Evolutionary conservation across 108 stramenopile species (phyloP).

Genomic region (Epithemia pelagica): DNA sequence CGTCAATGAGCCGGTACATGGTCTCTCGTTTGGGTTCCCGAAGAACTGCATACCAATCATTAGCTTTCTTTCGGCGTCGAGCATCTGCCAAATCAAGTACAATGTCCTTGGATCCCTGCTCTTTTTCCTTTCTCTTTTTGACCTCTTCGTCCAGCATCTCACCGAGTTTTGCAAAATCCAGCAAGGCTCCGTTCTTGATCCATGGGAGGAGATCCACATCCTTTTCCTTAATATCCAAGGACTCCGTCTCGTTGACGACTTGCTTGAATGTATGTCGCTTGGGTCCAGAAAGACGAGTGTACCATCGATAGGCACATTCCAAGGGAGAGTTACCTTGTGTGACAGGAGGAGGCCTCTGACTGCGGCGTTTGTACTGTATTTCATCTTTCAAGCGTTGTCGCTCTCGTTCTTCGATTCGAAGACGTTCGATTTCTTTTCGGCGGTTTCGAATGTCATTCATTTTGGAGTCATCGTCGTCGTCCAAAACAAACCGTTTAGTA

Average conservation of each 20-base stretch:
- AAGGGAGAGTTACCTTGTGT: background rate
- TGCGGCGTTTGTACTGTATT: background rate
- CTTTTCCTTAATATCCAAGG: background rate
- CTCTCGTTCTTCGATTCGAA: background rate
- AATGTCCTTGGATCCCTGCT: background rate
- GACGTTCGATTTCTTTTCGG: background rate
- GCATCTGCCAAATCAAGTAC: background rate
- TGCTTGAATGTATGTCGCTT: background rate
- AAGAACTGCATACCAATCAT: background rate
- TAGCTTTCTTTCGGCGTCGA: conserved; percentile 1
- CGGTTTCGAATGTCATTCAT: background rate
- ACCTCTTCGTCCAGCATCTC: background rate
- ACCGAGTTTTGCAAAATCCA: conserved; percentile 3
- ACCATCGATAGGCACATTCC: background rate
- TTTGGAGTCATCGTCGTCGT: background rate
- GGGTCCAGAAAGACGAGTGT: background rate
- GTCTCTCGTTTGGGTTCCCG: background rate
- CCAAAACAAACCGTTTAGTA: background rate
- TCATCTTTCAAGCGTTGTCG: background rate
- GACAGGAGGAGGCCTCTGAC: background rate
- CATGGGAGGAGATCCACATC: background rate
- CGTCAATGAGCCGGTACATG: background rate
- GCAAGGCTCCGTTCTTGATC: background rate
- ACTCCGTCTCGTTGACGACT: background rate
- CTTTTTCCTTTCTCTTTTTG: background rate